Conservation (phyloP, 139 green algal species). For the Ostreobium quekettii region DNA sequence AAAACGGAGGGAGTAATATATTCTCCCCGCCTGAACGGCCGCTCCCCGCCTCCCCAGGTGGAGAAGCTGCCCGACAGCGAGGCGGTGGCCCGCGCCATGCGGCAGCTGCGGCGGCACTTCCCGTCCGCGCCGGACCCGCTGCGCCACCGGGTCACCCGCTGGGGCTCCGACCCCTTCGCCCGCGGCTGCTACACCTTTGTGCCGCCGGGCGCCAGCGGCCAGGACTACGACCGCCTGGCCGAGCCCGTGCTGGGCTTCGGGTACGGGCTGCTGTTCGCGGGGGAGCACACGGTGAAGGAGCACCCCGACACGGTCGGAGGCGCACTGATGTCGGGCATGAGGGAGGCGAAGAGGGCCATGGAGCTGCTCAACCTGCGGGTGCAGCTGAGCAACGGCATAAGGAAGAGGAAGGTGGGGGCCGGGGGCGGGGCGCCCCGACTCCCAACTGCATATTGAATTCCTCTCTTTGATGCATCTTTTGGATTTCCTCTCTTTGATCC, state of each 20-base stretch:
- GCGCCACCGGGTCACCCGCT: constrained; percentile 25
- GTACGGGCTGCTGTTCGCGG: constrained; percentile 63
- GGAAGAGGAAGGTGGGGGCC: too few relatives aligned
- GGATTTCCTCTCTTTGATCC: too few relatives aligned
- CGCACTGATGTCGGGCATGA: constrained; percentile 53
- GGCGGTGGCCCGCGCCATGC: constrained; percentile 14
- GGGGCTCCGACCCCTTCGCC: constrained; percentile 34
- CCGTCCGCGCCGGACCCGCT: constrained; percentile 4
- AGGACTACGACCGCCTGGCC: constrained; percentile 21
- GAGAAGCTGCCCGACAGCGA: constrained; percentile 19
- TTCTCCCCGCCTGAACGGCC: not conserved
- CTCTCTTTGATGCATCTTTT: too few relatives aligned
- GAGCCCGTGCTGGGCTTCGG: constrained; percentile 24
- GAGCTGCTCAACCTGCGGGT: too few relatives aligned
- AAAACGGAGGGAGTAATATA: too few relatives aligned
- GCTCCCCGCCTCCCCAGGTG: not conserved
- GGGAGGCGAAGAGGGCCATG: constrained; percentile 17
- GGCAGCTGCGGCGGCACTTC: constrained; percentile 19
- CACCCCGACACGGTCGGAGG: constrained; percentile 82
- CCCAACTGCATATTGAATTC: too few relatives aligned
- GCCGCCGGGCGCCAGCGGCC: not conserved
- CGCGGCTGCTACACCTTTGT: constrained; percentile 35
- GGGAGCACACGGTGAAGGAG: constrained; percentile 64
- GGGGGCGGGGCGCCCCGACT: too few relatives aligned
- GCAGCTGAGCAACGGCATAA: too few relatives aligned